Conservation (phyloP, 306 rosid species). For the Myrica gale region DNA sequence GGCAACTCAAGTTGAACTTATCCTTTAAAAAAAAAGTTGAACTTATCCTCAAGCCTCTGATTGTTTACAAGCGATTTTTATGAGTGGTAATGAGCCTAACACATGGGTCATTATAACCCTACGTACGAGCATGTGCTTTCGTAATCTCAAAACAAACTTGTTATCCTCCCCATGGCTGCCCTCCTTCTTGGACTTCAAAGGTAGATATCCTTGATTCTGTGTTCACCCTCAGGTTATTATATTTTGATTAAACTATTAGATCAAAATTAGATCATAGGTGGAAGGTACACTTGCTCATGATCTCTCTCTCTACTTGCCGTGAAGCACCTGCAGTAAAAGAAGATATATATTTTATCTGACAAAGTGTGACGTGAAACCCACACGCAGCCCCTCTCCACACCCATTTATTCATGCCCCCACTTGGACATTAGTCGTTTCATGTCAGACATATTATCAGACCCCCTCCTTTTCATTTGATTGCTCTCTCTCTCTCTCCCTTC, state of each 20-base stretch:
- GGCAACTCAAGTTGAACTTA: slow-evolving; percentile 23
- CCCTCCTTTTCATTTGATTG: slow-evolving; percentile 13
- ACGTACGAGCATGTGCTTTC: slow-evolving; percentile 28
- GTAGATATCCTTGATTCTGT: not conserved
- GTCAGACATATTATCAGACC: slow-evolving; percentile 55
- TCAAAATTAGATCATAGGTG: not conserved
- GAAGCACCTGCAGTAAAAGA: slow-evolving; percentile 42
- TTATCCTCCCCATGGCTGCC: not conserved
- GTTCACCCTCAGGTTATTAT: not conserved
- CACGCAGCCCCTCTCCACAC: slow-evolving; percentile 69
- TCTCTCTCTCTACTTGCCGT: slow-evolving; percentile 28
- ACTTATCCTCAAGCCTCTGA: slow-evolving; percentile 15
- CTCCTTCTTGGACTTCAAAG: slow-evolving; percentile 12
- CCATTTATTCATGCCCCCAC: slow-evolving; percentile 67
- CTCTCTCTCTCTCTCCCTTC: slow-evolving; percentile 2
- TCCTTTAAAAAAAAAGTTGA: slow-evolving; percentile 27
- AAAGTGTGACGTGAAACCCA: slow-evolving; percentile 47
- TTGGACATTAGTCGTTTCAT: slow-evolving; percentile 63
- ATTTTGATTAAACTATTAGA: not conserved
- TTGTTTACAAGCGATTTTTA: not conserved
- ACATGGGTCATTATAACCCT: slow-evolving; percentile 21
- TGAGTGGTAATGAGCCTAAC: slow-evolving; percentile 17
- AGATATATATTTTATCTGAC: slow-evolving; percentile 32
- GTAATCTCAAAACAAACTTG: slow-evolving; percentile 39
- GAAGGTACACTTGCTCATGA: no score